A percentile compares a stretch with the other conserved stretches of the same genome.
phyloP scores from a whole-genome alignment of 305 asterid species.

The Rubia tinctorum region DNA sequence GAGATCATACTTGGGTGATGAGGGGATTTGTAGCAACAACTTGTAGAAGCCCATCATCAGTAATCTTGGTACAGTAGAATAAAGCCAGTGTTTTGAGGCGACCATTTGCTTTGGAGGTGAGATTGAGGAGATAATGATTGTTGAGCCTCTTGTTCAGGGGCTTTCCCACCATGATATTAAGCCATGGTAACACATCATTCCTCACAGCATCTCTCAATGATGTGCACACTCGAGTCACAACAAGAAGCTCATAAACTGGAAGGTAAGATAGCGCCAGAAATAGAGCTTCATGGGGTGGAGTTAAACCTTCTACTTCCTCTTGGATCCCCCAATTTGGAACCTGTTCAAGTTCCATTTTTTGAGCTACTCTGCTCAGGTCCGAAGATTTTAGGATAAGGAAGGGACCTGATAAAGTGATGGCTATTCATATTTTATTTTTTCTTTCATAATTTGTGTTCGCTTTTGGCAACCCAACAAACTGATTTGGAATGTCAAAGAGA shows the following conservation, averaged over 20 bases:
- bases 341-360: constrained; percentile 22
- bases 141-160: constrained; percentile 47
- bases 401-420: background rate
- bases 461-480: background rate
- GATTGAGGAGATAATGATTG: constrained; percentile 41
- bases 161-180: constrained; percentile 38
- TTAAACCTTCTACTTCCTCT: constrained; percentile 22
- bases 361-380: background rate
- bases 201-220: constrained; percentile 57
- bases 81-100: constrained; percentile 47
- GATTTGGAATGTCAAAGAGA: background rate
- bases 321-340: constrained; percentile 5
- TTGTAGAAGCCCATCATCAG: constrained; percentile 50
- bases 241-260: constrained; percentile 54
- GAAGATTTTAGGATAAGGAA: background rate
- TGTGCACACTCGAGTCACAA: constrained; percentile 50
- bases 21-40: constrained; percentile 43
- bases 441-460: too few species aligned
- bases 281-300: constrained; percentile 52
- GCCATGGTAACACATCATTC: constrained; percentile 66
- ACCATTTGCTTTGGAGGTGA: constrained; percentile 48
- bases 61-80: constrained; percentile 45
- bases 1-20: constrained; percentile 43
- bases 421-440: background rate
- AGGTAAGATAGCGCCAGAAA: constrained; percentile 60